phyloP scores from a whole-genome alignment of 805 yeast genomes.

The Barnettozyma californica region DNA sequence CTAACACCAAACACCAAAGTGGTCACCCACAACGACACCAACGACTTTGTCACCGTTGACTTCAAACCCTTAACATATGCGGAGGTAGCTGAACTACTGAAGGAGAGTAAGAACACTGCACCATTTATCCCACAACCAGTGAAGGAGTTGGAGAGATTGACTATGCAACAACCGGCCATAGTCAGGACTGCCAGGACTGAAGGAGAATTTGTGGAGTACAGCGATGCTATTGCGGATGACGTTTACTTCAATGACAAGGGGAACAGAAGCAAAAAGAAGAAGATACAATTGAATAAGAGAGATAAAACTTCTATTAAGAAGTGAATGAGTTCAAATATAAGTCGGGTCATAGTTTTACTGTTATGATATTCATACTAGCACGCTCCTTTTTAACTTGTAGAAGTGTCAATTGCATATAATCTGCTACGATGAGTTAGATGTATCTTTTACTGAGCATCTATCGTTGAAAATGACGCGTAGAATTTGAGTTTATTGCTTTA shows the following conservation, averaged over 20 bases:
- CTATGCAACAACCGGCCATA: background rate
- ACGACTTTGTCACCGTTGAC: conserved; percentile 41
- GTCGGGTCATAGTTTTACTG: background rate
- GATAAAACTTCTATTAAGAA: background rate
- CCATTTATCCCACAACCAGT: conserved; percentile 11
- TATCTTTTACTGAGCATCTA: no score
- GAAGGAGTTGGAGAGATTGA: conserved; percentile 12
- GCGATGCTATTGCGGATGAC: conserved; percentile 12
- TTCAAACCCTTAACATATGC: conserved; percentile 47
- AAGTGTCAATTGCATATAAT: no score
- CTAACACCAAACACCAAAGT: conserved; percentile 19
- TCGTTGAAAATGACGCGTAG: no score
- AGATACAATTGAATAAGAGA: conserved; percentile 11
- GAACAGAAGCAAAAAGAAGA: conserved; percentile 20
- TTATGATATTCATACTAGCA: no score
- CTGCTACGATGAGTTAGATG: no score
- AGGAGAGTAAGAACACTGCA: background rate
- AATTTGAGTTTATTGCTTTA: no score
- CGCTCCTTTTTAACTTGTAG: background rate
- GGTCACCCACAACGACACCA: conserved; percentile 20
- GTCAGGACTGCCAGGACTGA: background rate
- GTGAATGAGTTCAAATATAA: background rate
- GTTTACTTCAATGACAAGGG: conserved; percentile 17
- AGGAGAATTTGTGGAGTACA: conserved; percentile 5
- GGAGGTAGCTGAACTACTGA: conserved; percentile 40